Evolutionary conservation across 2,329 filamentous ascomycete genomes (phyloP), one percentile per base, ranked within the genome.

Genomic region (Cordyceps tenuipes): DNA sequence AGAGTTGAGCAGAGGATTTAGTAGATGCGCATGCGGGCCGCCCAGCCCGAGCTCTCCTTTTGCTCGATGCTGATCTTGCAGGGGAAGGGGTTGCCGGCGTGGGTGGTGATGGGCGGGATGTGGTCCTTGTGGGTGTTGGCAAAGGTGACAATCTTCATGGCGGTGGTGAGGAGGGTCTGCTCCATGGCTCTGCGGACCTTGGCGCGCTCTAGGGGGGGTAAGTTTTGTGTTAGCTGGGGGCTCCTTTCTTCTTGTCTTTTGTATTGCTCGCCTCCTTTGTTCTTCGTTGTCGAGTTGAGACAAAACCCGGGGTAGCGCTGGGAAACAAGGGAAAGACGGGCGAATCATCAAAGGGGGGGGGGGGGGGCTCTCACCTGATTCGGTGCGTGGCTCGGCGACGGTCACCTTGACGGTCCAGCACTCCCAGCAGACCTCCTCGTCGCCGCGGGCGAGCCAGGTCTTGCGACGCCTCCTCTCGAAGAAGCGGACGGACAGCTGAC

Each of bases 361-460:
- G n/a, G n/a, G n/a, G n/a, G n/a, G n/a, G n/a, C n/a, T n/a, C n/a
- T 67, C 77, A 95, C 91, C 91, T 65, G 85, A 89, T 69, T 97
- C 93, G 12, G 90, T 96, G 69, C 88, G 80, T 34, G 93, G 92
- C 67, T 91, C 91, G 10, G 91, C 90, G 59, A 97, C 85, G n/a
- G 91, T 95, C 55, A 97, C 89, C 73, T 95, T 90, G 65, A 99
- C 77, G 49, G 89, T 91, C 94, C 94, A 99, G 69, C 85, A 86
- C 79, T 97, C 94, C 94, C 94, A 99, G 72, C 91, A 96, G 19
- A 97, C 86, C 72, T 97, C 92, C 72, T 97, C 92, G 65, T 97
- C 93, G 26, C 85, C 88, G 68, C 74, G 82, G 76, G 91, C 88
- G 73, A 90, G 87, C 72, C 89, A 92, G 2, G 84, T 82, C 78